Evolutionary conservation across 805 yeast genomes (phyloP), one percentile per base, ranked within the genome.

Genomic region (Pichia paraexigua): DNA sequence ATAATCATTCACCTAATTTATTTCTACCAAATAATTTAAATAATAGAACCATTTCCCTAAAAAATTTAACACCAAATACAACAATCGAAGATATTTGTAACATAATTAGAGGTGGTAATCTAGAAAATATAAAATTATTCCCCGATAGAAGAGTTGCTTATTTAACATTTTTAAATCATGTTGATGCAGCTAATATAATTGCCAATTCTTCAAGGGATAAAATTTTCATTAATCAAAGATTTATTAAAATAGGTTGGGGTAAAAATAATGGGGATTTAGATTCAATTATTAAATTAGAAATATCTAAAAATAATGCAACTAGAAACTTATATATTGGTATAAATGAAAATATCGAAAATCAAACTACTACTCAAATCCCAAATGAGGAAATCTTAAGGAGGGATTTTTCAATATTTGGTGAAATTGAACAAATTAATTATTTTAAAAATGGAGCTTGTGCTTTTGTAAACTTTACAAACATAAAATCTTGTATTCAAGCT

Each of bases 281-380:
- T 37, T 72, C 78, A 43, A 72, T 75, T 2, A 73, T 86, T 43
- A 69, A 81, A 9, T 8, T 35, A 0, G 65, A 77, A 44, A 88
- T 88, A 2, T 87, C 84, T 2, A 50, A 54, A 21, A 77, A 86
- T 2, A 90, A 91, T 30, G 92, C 91, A 3, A 79, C 87, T 32
- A 76, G 95, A 70, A 86, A 86, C 62, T 79, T 86, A 17, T 86
- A 86, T 64, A 79, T 86, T 53, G 90, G 92, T 39, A 66, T 81
- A 64, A 49, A 13, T 51, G 30, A 39, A 41, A 50, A 60, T 37
- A 58, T 61, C 18, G 43, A 15, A 13, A 30, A 30, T 30, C n/a
- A n/a, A n/a, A n/a, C n/a, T n/a, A n/a, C n/a, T n/a, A n/a, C 46
- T 42, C 43, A 43, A 13, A 58, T 78, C 37, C 85, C 83, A 18